Percentiles rank a stretch among this genome's conserved stretches.
phyloP scores from a whole-genome alignment of 345 rosid species.

The Eucalyptus tenuipes region DNA sequence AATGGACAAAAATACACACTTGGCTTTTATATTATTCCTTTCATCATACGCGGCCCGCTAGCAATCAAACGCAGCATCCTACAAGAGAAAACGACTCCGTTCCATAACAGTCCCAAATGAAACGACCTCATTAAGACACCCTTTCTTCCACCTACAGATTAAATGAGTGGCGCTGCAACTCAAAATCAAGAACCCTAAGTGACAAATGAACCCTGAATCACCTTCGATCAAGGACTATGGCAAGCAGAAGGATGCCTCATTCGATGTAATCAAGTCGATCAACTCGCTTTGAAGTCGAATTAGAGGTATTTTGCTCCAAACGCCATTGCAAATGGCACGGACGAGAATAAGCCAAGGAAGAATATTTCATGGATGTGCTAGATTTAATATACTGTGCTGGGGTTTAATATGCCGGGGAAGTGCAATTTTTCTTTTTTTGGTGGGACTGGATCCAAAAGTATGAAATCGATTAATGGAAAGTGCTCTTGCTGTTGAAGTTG shows the following conservation, averaged over 20 bases:
- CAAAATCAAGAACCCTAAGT: not conserved
- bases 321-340: not conserved
- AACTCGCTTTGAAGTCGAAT: not conserved
- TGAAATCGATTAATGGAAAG: not conserved
- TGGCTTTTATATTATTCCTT: not conserved
- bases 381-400: not conserved
- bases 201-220: not conserved
- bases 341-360: not conserved
- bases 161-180: not conserved
- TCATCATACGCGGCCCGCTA: not conserved
- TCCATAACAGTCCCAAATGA: not conserved
- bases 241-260: not conserved
- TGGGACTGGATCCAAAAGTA: not conserved
- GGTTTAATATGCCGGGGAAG: not conserved
- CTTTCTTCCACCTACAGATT: not conserved
- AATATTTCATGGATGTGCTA: not conserved
- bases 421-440: not conserved
- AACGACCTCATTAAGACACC: not conserved
- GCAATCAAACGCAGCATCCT: not conserved
- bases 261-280: not conserved
- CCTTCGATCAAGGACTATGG: not conserved
- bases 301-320: not conserved
- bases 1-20: not conserved
- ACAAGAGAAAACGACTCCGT: not conserved
- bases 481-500: not conserved